These are phyloP conservation scores for Quercus tomentella DNA, from an alignment of 331 rosid species.

Conservation along the genomic window DNA sequence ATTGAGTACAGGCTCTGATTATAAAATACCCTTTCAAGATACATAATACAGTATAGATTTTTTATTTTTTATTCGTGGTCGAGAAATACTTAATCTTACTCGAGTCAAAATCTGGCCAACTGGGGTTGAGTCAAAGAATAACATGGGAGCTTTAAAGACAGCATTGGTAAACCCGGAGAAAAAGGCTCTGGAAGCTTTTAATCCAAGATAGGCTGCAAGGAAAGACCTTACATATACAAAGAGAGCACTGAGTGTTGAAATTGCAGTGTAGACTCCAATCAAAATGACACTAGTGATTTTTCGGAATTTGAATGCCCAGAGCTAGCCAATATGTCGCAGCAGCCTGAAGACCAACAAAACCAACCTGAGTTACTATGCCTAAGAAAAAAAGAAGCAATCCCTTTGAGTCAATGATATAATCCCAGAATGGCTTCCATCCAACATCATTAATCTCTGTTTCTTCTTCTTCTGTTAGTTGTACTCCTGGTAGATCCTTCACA, in stretches of 20 bases:
- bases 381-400: conserved; percentile 34
- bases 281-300: conserved; percentile 27
- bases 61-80: too few relatives aligned
- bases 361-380: conserved; percentile 18
- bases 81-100: conserved; percentile 29
- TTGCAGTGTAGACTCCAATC: conserved; percentile 45
- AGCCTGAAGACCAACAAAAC: conserved; percentile 48
- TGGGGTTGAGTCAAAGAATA: conserved; percentile 79
- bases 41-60: too few relatives aligned
- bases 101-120: conserved; percentile 73
- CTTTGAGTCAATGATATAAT: conserved; percentile 45
- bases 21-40: neutral
- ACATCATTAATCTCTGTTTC: conserved; percentile 57
- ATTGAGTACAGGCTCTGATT: neutral
- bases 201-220: conserved; percentile 47
- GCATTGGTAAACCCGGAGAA: conserved; percentile 54
- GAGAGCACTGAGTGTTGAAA: conserved; percentile 43
- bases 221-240: conserved; percentile 39
- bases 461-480: conserved; percentile 74
- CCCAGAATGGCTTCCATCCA: conserved; percentile 63
- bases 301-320: conserved; percentile 50
- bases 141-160: conserved; percentile 77
- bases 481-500: conserved; percentile 17
- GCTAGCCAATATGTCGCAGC: conserved; percentile 75
- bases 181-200: conserved; percentile 62